Percentiles rank a stretch among this genome's conserved stretches.
Evolutionary conservation across 352 stramenopile genomes (phyloP).

Genomic region (Aphanomyces invadans): DNA sequence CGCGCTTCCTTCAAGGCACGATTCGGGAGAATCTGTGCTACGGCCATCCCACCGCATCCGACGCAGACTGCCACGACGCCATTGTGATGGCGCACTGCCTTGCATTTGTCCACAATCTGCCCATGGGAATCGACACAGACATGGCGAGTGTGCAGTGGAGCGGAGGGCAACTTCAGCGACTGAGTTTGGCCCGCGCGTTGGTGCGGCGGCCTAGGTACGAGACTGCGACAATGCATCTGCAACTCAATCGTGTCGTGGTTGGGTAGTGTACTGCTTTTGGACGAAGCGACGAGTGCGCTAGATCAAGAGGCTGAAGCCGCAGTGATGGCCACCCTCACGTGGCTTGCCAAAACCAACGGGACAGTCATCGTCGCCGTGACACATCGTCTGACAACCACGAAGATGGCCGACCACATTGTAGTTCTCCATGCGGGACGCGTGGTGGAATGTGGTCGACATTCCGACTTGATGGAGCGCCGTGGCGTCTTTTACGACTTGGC

Average conservation of each 20-base stretch:
- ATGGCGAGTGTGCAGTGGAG: constrained; percentile 72
- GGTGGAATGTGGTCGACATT: constrained; percentile 65
- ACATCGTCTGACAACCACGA: constrained; percentile 63
- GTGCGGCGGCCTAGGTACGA: constrained; percentile 44
- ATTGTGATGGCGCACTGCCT: constrained; percentile 66
- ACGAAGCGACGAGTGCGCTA: constrained; percentile 79
- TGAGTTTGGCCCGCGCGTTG: constrained; percentile 70
- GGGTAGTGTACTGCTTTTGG: constrained; percentile 56
- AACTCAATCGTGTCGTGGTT: not conserved
- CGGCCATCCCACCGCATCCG: constrained; percentile 53
- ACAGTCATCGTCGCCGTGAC: constrained; percentile 85
- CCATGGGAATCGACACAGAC: constrained; percentile 71
- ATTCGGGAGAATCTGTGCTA: constrained; percentile 85
- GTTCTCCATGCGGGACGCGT: constrained; percentile 66
- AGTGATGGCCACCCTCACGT: constrained; percentile 69
- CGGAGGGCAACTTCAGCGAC: constrained; percentile 75
- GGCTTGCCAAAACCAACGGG: constrained; percentile 73
- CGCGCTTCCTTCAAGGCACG: constrained; percentile 72
- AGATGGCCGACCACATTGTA: constrained; percentile 72
- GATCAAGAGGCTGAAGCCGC: constrained; percentile 77
- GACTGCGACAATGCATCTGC: not conserved
- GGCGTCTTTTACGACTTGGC: constrained; percentile 81
- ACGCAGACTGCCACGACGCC: constrained; percentile 70
- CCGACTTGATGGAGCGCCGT: constrained; percentile 53
- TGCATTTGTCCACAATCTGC: constrained; percentile 64